Base-by-base conservation (phyloP, 176 grass and related monocot genomes). In the Oryza australiensis region DNA sequence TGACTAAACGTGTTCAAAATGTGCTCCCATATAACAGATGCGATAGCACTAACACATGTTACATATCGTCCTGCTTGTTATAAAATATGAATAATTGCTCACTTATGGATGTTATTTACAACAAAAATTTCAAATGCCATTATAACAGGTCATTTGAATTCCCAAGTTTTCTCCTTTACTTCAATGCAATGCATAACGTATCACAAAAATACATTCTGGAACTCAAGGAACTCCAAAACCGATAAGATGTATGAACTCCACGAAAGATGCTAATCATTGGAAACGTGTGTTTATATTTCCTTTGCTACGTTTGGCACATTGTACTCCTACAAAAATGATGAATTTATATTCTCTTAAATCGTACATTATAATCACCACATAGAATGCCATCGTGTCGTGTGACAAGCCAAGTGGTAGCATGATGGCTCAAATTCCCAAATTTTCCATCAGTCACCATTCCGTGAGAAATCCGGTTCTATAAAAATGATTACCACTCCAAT, bases 161-260 rank as follows among this genome's bases (percentile, higher is more conserved):
- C 9, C 9, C 3, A 32, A 37, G 34, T 38, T 20, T 64, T 20
- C 24, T 64, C n/a, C 12, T 70, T 2, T 9, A 37, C 1, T 35
- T 55, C n/a, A 37, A 5, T 22, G 12, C 9, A 37, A 62, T 62
- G 23, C 14, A 37, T 37, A 69, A 57, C 0, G 0, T 38, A 24
- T 29, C 53, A 37, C 59, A 77, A 15, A 15, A 18, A 4, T 12
- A 64, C 38, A 18, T 20, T 35, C 2, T 43, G 37, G 18, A 16
- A 64, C 29, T 26, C 30, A 22, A 26, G 18, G 41, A 66, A 79
- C 29, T 15, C 40, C 32, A 66, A 13, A 66, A 32, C 26, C 45
- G 27, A 13, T 28, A 15, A n/a, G 30, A 53, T 80, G 30, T 23
- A 51, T 80, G 32, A 80, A 78, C 24, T 45, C 37, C 13, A 80